Evolutionary conservation across 164 flowering plant genomes (phyloP).

Genomic region (Vitis cinerea): DNA sequence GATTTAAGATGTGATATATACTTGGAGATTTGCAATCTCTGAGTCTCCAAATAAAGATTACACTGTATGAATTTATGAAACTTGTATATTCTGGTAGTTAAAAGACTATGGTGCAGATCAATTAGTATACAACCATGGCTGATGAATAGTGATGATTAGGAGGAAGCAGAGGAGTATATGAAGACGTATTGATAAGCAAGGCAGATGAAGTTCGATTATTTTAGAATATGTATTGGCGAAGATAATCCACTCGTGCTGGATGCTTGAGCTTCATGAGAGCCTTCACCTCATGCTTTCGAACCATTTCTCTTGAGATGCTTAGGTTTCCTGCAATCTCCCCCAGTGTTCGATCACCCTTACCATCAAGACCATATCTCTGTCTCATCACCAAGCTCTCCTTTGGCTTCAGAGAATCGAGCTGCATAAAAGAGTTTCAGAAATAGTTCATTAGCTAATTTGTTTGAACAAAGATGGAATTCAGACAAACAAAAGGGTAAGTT

Average conservation of each 20-base stretch:
- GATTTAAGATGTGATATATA: neutral
- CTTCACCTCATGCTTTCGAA: slow-evolving; percentile 89
- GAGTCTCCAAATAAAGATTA: slow-evolving; percentile 4
- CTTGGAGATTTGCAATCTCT: slow-evolving; percentile 5
- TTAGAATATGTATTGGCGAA: slow-evolving; percentile 61
- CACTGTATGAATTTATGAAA: slow-evolving; percentile 14
- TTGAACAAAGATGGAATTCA: no score
- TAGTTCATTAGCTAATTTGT: neutral
- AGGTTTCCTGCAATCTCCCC: slow-evolving; percentile 96
- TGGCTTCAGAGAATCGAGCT: slow-evolving; percentile 96
- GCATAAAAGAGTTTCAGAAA: slow-evolving; percentile 13
- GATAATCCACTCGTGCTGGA: slow-evolving; percentile 87
- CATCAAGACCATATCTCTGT: slow-evolving; percentile 96
- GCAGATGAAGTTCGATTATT: neutral
- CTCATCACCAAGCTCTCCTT: slow-evolving; percentile 98
- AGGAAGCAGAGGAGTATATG: neutral
- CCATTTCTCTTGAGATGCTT: slow-evolving; percentile 97
- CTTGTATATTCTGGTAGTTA: slow-evolving; percentile 19
- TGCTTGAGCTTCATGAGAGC: slow-evolving; percentile 98
- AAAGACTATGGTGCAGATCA: slow-evolving; percentile 28
- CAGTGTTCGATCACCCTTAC: slow-evolving; percentile 84
- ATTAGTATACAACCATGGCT: slow-evolving; percentile 15
- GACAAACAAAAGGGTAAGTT: no score
- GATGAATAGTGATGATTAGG: neutral
- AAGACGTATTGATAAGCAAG: neutral